These are phyloP conservation scores for Schizopora paradoxa DNA, from an alignment of 1,284 basidiomycete genomes.

Conservation along the genomic window DNA sequence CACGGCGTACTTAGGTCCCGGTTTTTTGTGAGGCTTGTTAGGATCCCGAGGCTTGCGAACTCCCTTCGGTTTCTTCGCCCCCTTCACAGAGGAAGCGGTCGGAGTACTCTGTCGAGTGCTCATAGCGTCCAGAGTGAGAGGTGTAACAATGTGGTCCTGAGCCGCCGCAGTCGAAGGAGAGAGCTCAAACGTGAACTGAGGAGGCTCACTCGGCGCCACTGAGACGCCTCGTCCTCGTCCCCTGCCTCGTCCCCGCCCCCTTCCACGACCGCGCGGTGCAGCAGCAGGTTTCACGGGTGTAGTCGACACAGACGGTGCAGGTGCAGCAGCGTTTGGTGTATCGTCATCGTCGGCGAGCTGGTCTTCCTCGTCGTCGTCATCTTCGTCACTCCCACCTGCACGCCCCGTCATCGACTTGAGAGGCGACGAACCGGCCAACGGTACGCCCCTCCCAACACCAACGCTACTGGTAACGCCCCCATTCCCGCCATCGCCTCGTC, in stretches of 20 bases:
- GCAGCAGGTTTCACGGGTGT: constrained; percentile 24
- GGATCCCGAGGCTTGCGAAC: constrained; percentile 30
- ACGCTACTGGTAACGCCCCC: too few species aligned
- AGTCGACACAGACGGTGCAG: constrained; percentile 22
- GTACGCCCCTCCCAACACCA: too few species aligned
- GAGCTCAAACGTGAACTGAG: constrained; percentile 21
- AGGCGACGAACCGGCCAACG: neutral
- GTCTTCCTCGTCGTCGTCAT: constrained; percentile 53
- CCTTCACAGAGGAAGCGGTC: constrained; percentile 20
- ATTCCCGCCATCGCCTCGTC: neutral
- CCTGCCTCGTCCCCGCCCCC: constrained; percentile 14
- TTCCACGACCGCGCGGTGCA: constrained; percentile 17
- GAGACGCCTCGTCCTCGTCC: constrained; percentile 9
- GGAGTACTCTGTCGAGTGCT: constrained; percentile 12
- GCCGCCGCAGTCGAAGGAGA: constrained; percentile 7
- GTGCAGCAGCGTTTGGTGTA: constrained; percentile 28
- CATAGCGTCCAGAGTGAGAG: constrained; percentile 24
- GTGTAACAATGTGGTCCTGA: constrained; percentile 19
- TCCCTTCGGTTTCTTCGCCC: constrained; percentile 36
- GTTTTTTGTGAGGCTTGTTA: constrained; percentile 38
- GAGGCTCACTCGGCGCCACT: constrained; percentile 14
- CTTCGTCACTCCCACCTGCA: neutral
- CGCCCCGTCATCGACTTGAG: neutral
- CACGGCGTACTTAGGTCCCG: constrained; percentile 13
- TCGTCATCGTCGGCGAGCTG: constrained; percentile 71